Evolutionary conservation across 768 basidiomycete species (phyloP), one percentile per base, ranked within the genome.

Genomic region (Lepiota brunneoincarnata): DNA sequence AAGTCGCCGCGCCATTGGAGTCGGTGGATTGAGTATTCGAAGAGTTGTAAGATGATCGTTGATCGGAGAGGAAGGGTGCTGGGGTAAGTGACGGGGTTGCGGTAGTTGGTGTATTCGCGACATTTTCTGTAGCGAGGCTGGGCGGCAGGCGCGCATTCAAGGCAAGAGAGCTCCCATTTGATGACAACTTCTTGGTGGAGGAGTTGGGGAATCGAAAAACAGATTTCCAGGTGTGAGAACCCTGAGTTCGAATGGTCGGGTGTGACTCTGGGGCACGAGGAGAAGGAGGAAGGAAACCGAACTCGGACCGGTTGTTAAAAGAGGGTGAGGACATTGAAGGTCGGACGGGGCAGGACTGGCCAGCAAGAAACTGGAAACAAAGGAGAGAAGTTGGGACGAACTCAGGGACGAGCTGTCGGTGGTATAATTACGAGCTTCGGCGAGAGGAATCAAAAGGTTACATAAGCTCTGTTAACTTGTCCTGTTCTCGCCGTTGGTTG

Each of bases 21-120:
- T 89, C 89, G 60, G 78, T 86, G 14, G 90, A 91, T 57, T 82
- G 82, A 1, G 86, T 85, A 59, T 84, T 82, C 42, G 87, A 90
- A 12, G 89, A 91, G 64, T 86, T 89, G 71, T 82, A 88, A 10
- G 91, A 92, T 28, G 81, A 87, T 49, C 89, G 81, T 51, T 80
- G 80, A 70, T 84, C 83, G 26, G 81, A 81, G 34, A 73, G 66
- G 44, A 76, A 72, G n/a, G 83, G 80, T 17, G 74, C 72, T 7
- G 83, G 84, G 4, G 80, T 77, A 51, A 82, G 73, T 1, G 82
- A 74, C 36, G 79, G 66, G 50, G 75, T 78, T 12, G 79, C 68
- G 18, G 76, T 73, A 43, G 74, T 64, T 45, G 75, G 74, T n/a
- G 74, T 73, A 63, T 62, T 70, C 20, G 68, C 51, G 46, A 55